Percentiles rank a stretch among this genome's conserved stretches.
Conservation (phyloP, 1,284 basidiomycete species). For the Leccinum subspadiceum region DNA sequence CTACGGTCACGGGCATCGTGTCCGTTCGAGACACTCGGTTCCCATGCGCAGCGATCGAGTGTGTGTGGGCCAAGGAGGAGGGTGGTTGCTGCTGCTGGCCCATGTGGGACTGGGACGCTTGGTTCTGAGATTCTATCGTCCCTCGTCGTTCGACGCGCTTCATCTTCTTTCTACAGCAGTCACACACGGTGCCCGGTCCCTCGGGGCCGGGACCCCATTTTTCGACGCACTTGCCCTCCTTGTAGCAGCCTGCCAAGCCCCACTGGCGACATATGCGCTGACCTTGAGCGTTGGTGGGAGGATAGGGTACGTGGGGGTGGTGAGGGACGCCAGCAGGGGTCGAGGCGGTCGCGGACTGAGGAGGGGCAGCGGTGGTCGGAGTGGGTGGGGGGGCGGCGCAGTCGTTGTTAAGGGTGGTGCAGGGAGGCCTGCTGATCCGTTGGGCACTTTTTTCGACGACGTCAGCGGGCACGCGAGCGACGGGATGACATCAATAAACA, state of each 20-base stretch:
- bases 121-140: conserved; percentile 42
- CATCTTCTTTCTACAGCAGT: conserved; percentile 84
- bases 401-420: conserved; percentile 19
- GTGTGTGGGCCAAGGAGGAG: conserved; percentile 17
- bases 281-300: conserved; percentile 56
- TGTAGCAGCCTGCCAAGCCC: conserved; percentile 66
- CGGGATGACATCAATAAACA: not conserved
- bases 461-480: conserved; percentile 17
- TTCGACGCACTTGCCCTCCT: conserved; percentile 82
- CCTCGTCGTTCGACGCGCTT: conserved; percentile 76
- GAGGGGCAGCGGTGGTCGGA: conserved; percentile 14
- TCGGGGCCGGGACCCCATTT: conserved; percentile 85
- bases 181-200: conserved; percentile 80
- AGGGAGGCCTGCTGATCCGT: conserved; percentile 24
- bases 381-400: conserved; percentile 17
- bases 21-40: conserved; percentile 26
- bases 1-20: conserved; percentile 28
- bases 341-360: conserved; percentile 8
- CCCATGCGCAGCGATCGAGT: conserved; percentile 22
- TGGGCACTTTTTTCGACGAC: conserved; percentile 15
- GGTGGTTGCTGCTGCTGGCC: conserved; percentile 3
- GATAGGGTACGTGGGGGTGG: conserved; percentile 20
- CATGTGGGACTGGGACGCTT: conserved; percentile 19
- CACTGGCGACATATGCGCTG: conserved; percentile 76
- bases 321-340: not conserved